Evolutionary conservation across 306 rosid species (phyloP).

Genomic region (Sesbania bispinosa): DNA sequence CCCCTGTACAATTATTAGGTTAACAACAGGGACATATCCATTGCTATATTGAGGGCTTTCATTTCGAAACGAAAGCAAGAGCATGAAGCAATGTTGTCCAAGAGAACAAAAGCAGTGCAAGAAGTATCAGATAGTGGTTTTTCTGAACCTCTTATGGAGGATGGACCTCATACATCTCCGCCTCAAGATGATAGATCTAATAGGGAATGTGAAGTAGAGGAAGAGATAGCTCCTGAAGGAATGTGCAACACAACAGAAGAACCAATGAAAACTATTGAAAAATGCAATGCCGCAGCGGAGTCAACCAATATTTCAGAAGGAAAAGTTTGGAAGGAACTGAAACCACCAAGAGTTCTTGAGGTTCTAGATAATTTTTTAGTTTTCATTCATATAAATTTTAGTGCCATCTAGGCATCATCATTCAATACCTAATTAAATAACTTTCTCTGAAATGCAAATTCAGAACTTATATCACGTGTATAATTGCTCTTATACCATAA

Average conservation of each 20-base stretch:
- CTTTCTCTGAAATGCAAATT: background rate
- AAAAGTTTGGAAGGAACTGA: constrained; percentile 46
- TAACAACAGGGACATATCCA: constrained; percentile 83
- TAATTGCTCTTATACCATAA: background rate
- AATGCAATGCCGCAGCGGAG: constrained; percentile 35
- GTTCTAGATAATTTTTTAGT: constrained; percentile 27
- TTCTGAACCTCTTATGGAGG: constrained; percentile 42
- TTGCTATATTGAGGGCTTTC: constrained; percentile 80
- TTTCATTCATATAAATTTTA: background rate
- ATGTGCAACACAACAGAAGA: constrained; percentile 36
- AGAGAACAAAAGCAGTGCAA: constrained; percentile 39
- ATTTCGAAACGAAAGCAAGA: constrained; percentile 59
- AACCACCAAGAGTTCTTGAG: constrained; percentile 87
- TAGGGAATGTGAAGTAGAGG: constrained; percentile 43
- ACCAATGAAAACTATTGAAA: constrained; percentile 33
- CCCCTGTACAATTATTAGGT: constrained; percentile 48
- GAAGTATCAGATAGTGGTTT: constrained; percentile 40
- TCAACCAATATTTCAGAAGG: constrained; percentile 39
- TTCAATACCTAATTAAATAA: background rate
- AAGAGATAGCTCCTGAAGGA: constrained; percentile 45
- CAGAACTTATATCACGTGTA: background rate
- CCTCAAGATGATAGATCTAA: constrained; percentile 35
- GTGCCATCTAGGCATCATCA: background rate
- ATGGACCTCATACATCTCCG: constrained; percentile 28
- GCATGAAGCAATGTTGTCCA: constrained; percentile 53